Evolutionary conservation across 768 basidiomycete genomes (phyloP), one percentile per base, ranked within the genome.

Genomic region (Boletus reticuloceps): DNA sequence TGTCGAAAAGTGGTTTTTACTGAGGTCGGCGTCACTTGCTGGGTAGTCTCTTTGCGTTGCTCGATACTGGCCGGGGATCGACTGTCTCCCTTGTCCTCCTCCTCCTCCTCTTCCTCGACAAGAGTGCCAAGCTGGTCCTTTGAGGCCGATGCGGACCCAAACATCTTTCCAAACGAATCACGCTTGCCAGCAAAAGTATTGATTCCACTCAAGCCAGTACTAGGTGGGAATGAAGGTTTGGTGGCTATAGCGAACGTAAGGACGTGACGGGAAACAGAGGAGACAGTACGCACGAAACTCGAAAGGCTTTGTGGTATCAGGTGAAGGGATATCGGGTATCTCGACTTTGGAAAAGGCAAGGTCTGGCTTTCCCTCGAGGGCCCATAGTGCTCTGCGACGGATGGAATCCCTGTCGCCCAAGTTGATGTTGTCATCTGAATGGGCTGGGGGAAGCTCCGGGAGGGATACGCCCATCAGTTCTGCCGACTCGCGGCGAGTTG

Each of bases 31-130:
- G 71, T 64, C 47, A 50, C 47, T 20, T 70, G 64, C 16, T 67
- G 64, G 22, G 72, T 65, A 41, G 67, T 7, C n/a, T 54, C 53
- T 17, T 55, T 51, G 20, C 34, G 36, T 49, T 62, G 53, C 34
- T 56, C 45, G 13, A 13, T 19, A 49, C 48, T 66, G 27, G 51
- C 38, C 22, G 62, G 69, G 25, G 40, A 37, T 7, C 9, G 50
- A 17, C 16, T 32, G 1, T 89, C 88, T 43, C 89, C 89, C 58
- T 43, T 19, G 6, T 91, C 91, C 4, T 88, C 88, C 25, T 93
- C 91, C 40, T 92, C 92, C 47, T 94, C 91, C 50, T 93, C 91
- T 53, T 94, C 92, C 64, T 92, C 91, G 32, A 94, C 74, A 29
- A 93, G 77, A 17, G 91, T 92, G 55, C 83, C 81, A 12, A 93